Evolutionary conservation across 371 early-diverging fungal species (phyloP).

Genomic region (Capillidium rhysosporum): DNA sequence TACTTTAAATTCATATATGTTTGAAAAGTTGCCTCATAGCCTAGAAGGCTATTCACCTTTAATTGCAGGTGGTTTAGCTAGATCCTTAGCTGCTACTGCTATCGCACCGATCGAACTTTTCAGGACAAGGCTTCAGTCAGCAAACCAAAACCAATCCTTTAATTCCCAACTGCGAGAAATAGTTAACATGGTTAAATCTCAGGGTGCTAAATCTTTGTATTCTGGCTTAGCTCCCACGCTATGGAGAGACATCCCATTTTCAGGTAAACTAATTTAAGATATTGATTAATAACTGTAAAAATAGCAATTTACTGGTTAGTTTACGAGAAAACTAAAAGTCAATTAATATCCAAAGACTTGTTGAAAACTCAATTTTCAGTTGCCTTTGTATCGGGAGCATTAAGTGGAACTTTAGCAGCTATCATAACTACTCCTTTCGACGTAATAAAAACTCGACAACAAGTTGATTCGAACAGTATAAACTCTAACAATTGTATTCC

Average conservation of each 20-base stretch:
- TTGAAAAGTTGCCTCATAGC: conserved; percentile 2
- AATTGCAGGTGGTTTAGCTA: conserved; percentile 54
- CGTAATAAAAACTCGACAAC: conserved; percentile 79
- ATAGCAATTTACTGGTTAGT: conserved; percentile 74
- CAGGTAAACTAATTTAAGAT: conserved; percentile 15
- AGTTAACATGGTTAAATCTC: conserved; percentile 25
- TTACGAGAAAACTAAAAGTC: conserved; percentile 45
- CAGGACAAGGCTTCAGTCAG: conserved; percentile 72
- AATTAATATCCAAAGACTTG: conserved; percentile 7
- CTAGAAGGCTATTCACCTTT: conserved; percentile 34
- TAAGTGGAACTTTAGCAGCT: conserved; percentile 69
- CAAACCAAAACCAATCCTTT: conserved; percentile 22
- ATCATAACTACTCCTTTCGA: conserved; percentile 86
- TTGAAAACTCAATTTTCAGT: conserved; percentile 7
- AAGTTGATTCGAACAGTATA: conserved; percentile 26
- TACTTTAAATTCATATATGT: conserved; percentile 37
- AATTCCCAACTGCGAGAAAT: conserved; percentile 34
- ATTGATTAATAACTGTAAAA: conserved; percentile 1
- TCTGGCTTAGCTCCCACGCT: conserved; percentile 78
- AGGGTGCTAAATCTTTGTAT: conserved; percentile 52
- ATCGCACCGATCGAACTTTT: conserved; percentile 83
- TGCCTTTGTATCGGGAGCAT: conserved; percentile 48
- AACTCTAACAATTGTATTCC: no score
- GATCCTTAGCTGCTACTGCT: conserved; percentile 54
- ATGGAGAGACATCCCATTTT: conserved; percentile 91